Evolutionary conservation across 129 eudicot genomes (phyloP).

Genomic region (Sambucus nigra): DNA sequence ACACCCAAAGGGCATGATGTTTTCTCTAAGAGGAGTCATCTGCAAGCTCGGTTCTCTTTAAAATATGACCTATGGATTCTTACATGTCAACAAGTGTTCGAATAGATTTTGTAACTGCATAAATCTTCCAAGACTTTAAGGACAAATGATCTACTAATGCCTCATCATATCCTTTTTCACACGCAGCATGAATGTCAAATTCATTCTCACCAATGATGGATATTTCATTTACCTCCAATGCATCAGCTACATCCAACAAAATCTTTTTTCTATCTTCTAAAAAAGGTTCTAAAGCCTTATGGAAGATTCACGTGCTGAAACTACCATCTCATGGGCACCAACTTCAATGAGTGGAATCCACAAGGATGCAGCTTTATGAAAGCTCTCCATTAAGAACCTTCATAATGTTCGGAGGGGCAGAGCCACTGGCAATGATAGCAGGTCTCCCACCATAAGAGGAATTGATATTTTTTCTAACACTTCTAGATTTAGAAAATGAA

Average conservation of each 20-base stretch:
- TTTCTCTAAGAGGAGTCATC: conserved; percentile 74
- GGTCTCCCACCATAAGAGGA: too few relatives aligned
- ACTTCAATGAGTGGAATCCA: conserved; percentile 48
- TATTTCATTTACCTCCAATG: conserved; percentile 52
- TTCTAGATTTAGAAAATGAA: too few relatives aligned
- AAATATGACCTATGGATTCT: conserved; percentile 68
- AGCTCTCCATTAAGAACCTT: conserved; percentile 72
- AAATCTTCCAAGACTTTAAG: conserved; percentile 65
- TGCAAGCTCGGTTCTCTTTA: conserved; percentile 83
- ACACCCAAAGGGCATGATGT: conserved; percentile 80
- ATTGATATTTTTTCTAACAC: too few relatives aligned
- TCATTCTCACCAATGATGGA: conserved; percentile 52
- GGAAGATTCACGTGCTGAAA: conserved; percentile 74
- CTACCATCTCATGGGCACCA: conserved; percentile 72
- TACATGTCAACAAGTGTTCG: conserved; percentile 86
- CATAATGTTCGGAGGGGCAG: too few relatives aligned
- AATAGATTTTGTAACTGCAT: conserved; percentile 66
- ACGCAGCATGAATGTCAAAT: conserved; percentile 63
- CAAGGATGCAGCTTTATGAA: conserved; percentile 66
- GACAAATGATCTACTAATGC: conserved; percentile 62
- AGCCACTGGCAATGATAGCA: too few relatives aligned
- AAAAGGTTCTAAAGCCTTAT: conserved; percentile 55
- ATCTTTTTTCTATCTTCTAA: conserved; percentile 66
- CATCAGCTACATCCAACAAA: conserved; percentile 71
- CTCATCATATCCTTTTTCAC: conserved; percentile 52